Evolutionary conservation across 768 basidiomycete species (phyloP), one percentile per base, ranked within the genome.

Genomic region (Pulveroboletus sp.): DNA sequence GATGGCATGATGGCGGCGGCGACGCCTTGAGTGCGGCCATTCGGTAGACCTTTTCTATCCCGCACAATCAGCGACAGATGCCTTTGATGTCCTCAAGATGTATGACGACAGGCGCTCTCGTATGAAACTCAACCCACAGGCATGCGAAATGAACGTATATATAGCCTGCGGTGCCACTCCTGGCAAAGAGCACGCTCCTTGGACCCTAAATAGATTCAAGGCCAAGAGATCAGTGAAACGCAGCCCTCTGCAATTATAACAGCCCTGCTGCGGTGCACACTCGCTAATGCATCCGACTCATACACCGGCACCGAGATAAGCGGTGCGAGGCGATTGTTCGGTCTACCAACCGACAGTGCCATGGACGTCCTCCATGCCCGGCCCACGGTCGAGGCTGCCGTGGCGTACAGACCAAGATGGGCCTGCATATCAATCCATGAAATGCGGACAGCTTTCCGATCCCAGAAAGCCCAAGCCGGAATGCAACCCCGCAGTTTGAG

Each of bases 401-500:
- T 56, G 46, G 49, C 50, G 56, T 59, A 61, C 61, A 43, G 21
- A 21, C 21, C 17, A 46, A 40, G 56, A 57, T 59, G 57, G 41
- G 56, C 46, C 43, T 43, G 15, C 28, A n/a, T 41, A 48, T 54
- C 56, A 57, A 57, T 54, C 50, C 18, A 49, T 54, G 47, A 57
- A 61, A 41, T 59, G 38, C 49, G 52, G 50, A 56, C 39, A 21
- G 30, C 42, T 38, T 38, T 21, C n/a, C 14, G 24, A 12, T 41
- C 38, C 46, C 32, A 18, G 45, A 50, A 58, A 43, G 56, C 49
- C 27, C 27, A 33, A 5, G 12, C 43, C 50, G 47, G 31, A 54
- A 51, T 56, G 46, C 33, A 60, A 57, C 50, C 56, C 60, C 65
- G 63, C 65, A 67, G 64, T 67, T 65, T 62, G 65, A 56, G 64